Evolutionary conservation across 2,329 filamentous ascomycete genomes (phyloP).

Genomic region (Beauveria sp.): DNA sequence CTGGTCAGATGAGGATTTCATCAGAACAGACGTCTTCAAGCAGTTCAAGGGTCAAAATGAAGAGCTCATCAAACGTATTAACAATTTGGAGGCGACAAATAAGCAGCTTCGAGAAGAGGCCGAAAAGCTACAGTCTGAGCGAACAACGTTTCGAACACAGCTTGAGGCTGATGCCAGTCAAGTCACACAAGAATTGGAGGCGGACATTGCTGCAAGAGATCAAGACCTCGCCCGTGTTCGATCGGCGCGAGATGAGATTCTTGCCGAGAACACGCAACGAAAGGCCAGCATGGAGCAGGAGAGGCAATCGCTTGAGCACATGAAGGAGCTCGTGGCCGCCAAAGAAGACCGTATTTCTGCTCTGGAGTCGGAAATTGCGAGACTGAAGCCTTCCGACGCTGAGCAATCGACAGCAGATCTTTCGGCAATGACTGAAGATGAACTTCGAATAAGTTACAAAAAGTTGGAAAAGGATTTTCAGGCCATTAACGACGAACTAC

Average conservation of each 20-base stretch:
- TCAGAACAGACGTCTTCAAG: conserved; percentile 89
- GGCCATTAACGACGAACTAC: conserved; percentile 78
- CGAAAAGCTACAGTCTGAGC: conserved; percentile 75
- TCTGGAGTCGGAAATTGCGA: conserved; percentile 73
- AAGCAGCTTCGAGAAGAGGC: conserved; percentile 77
- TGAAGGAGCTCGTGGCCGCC: conserved; percentile 72
- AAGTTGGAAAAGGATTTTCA: conserved; percentile 73
- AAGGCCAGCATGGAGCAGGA: conserved; percentile 76
- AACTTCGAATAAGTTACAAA: conserved; percentile 64
- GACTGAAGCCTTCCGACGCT: conserved; percentile 49
- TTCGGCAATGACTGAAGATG: conserved; percentile 57
- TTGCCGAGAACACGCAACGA: conserved; percentile 72
- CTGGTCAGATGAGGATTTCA: conserved; percentile 86
- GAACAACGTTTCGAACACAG: conserved; percentile 71
- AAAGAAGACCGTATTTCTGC: conserved; percentile 74
- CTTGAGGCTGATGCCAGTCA: conserved; percentile 73
- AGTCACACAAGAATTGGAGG: conserved; percentile 69
- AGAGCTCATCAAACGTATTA: conserved; percentile 84
- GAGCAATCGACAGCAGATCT: conserved; percentile 36
- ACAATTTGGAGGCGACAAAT: conserved; percentile 84
- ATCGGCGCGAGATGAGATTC: conserved; percentile 73
- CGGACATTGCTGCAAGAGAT: conserved; percentile 72
- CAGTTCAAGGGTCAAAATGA: conserved; percentile 83
- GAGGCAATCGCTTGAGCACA: conserved; percentile 58
- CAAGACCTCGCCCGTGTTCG: conserved; percentile 80